Conservation (phyloP, 1,284 basidiomycete species). For the Xanthoconium separans region DNA sequence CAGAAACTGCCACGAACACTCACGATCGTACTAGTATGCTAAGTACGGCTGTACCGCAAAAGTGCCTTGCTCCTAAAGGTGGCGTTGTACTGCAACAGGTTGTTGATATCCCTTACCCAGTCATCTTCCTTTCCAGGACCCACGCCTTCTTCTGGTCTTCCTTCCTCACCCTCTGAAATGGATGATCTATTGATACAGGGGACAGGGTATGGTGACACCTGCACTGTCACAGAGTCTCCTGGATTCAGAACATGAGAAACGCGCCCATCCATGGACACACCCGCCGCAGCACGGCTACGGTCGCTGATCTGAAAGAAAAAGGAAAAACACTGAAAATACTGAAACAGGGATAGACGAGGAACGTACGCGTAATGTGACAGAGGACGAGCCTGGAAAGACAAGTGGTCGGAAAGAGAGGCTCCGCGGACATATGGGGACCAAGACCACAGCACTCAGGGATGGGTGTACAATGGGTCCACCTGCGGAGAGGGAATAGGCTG, state of each 20-base stretch:
- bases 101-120: constrained; percentile 97
- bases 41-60: constrained; percentile 49
- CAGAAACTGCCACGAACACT: constrained; percentile 2
- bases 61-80: constrained; percentile 88
- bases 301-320: constrained; percentile 67
- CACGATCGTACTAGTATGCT: constrained; percentile 14
- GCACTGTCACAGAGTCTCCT: constrained; percentile 83
- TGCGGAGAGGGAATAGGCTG: constrained; percentile 94
- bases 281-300: constrained; percentile 81
- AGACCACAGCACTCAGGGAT: constrained; percentile 82
- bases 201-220: constrained; percentile 86
- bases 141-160: constrained; percentile 46
- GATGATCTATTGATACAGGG: constrained; percentile 89
- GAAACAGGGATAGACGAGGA: neutral
- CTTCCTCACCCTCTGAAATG: constrained; percentile 51
- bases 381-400: constrained; percentile 83
- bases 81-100: constrained; percentile 86
- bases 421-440: constrained; percentile 94
- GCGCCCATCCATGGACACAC: constrained; percentile 92
- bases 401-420: constrained; percentile 92
- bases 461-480: constrained; percentile 98
- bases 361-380: constrained; percentile 78
- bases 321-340: neutral
- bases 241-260: constrained; percentile 78
- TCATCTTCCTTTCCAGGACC: constrained; percentile 83